Evolutionary conservation across 441 rosid species (phyloP).

Genomic region (Pelargonium exstipulatum): DNA sequence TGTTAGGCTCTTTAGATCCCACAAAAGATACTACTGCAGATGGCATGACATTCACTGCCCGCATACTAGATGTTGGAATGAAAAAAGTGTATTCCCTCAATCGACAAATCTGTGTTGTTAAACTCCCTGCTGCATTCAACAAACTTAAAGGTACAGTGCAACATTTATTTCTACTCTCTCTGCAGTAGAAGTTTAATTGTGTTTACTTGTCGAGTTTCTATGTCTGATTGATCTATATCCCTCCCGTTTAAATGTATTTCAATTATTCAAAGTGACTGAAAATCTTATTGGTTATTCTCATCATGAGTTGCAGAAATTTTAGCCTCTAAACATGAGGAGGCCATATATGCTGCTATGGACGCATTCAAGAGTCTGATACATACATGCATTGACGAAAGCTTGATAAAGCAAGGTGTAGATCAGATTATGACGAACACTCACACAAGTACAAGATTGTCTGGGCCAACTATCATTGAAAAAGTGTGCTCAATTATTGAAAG

Average conservation of each 20-base stretch:
- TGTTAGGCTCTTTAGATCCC: constrained; percentile 53
- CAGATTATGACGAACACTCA: constrained; percentile 36
- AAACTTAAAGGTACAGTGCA: constrained; percentile 60
- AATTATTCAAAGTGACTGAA: background rate
- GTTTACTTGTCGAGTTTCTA: background rate
- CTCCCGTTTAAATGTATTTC: background rate
- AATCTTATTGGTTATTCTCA: constrained; percentile 8
- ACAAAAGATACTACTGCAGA: constrained; percentile 62
- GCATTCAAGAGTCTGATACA: constrained; percentile 65
- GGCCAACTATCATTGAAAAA: constrained; percentile 75
- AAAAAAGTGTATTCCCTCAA: constrained; percentile 54
- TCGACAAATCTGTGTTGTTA: constrained; percentile 56
- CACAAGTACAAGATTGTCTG: constrained; percentile 39
- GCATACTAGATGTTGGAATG: constrained; percentile 73
- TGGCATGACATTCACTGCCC: constrained; percentile 64
- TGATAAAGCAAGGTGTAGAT: constrained; percentile 70
- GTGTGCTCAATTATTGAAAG: constrained; percentile 66
- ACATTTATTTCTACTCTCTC: too few species aligned
- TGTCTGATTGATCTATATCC: background rate
- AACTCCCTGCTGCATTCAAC: constrained; percentile 64
- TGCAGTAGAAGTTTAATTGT: background rate
- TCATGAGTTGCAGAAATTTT: constrained; percentile 55
- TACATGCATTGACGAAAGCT: constrained; percentile 63
- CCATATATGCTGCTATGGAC: constrained; percentile 70
- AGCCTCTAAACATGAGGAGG: constrained; percentile 86